These are phyloP conservation scores for Gossypioides kirkii DNA, from an alignment of 345 rosid genomes.

Conservation along the genomic window DNA sequence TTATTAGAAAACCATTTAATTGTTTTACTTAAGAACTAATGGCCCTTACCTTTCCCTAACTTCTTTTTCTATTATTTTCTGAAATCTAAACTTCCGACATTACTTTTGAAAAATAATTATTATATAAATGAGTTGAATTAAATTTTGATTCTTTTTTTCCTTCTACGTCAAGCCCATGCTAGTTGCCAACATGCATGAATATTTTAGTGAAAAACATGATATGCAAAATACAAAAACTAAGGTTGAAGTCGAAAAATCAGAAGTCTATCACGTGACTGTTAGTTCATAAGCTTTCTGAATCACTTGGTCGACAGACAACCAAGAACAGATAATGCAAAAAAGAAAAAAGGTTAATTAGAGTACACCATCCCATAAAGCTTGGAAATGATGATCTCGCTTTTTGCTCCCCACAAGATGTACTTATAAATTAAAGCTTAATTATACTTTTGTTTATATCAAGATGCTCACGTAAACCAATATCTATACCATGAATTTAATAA, in stretches of 20 bases:
- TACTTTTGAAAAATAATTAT: too few relatives aligned
- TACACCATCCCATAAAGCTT: slow-evolving; percentile 20
- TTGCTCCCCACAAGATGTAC: slow-evolving; percentile 13
- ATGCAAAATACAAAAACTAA: neutral
- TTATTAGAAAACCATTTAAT: too few relatives aligned
- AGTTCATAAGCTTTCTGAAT: neutral
- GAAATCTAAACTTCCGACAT: too few relatives aligned
- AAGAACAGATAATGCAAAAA: slow-evolving; percentile 12
- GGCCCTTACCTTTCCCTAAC: too few relatives aligned
- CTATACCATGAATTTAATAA: neutral
- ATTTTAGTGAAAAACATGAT: neutral
- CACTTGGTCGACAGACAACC: slow-evolving; percentile 17
- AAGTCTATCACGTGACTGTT: neutral
- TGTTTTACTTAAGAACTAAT: too few relatives aligned
- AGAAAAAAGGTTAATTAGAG: too few relatives aligned
- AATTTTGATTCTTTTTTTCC: too few relatives aligned
- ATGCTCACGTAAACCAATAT: neutral
- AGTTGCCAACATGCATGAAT: neutral
- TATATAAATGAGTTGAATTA: too few relatives aligned
- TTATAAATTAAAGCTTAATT: neutral
- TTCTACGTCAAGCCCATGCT: too few relatives aligned
- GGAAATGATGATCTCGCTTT: slow-evolving; percentile 27
- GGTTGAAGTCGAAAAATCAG: neutral
- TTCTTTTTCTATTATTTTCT: too few relatives aligned
- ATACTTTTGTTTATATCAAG: neutral